These are phyloP conservation scores for Plicaturopsis crispa DNA, from an alignment of 768 basidiomycete species.

Conservation along the genomic window DNA sequence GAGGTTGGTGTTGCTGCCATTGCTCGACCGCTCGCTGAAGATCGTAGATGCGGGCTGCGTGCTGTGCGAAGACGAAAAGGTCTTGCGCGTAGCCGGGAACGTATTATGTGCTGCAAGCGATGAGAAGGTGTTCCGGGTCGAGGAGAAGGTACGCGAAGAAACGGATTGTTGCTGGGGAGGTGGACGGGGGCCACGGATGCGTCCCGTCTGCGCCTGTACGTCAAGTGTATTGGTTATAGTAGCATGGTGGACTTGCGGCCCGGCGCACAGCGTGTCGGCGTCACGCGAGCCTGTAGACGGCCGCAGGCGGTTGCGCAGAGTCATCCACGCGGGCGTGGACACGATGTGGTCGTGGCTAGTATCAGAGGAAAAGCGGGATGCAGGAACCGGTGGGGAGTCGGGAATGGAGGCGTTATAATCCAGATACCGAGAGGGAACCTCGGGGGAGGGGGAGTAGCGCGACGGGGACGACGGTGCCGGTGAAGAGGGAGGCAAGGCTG, in stretches of 20 bases:
- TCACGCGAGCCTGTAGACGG: background rate
- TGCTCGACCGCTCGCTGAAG: too few relatives aligned
- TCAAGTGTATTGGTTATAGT: constrained; percentile 4
- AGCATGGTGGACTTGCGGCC: constrained; percentile 13
- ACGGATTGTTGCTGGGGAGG: constrained; percentile 1
- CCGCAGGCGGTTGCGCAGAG: too few relatives aligned
- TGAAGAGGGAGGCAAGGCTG: constrained; percentile 18
- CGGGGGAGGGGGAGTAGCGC: constrained; percentile 4
- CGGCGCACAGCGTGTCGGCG: constrained; percentile 5
- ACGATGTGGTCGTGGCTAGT: constrained; percentile 6
- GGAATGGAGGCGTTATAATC: background rate
- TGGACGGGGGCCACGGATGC: constrained; percentile 10
- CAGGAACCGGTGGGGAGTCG: constrained; percentile 5
- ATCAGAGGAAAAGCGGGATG: constrained; percentile 23
- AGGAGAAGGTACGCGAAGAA: too few relatives aligned
- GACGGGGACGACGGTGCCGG: constrained; percentile 4
- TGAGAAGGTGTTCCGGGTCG: too few relatives aligned
- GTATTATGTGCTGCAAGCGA: too few relatives aligned
- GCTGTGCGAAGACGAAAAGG: too few relatives aligned
- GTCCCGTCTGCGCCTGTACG: constrained; percentile 7
- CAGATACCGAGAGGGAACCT: too few relatives aligned
- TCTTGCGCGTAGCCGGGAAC: too few relatives aligned
- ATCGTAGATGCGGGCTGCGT: too few relatives aligned
- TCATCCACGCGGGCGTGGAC: too few relatives aligned
- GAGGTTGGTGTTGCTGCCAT: too few relatives aligned